These are phyloP conservation scores for Rhynchospora breviuscula DNA, from an alignment of 176 grass and related monocot species.

Conservation along the genomic window DNA sequence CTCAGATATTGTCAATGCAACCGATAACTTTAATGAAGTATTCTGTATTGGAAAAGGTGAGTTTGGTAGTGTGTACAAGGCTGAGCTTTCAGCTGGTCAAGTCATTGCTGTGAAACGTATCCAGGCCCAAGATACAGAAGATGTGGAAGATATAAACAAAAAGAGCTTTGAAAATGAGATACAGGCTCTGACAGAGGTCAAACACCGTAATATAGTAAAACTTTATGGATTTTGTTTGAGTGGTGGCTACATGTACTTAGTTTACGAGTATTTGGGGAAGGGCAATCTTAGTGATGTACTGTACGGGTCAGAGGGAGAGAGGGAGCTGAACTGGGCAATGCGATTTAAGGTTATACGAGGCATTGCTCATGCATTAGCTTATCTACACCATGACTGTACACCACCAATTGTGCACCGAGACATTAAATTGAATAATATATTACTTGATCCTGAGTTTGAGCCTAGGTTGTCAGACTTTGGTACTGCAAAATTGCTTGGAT, in stretches of 20 bases:
- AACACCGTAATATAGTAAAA: constrained; percentile 71
- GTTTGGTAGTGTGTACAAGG: constrained; percentile 74
- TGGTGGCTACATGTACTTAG: constrained; percentile 51
- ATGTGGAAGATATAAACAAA: constrained; percentile 36
- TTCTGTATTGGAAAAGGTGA: constrained; percentile 78
- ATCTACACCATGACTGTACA: constrained; percentile 71
- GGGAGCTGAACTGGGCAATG: constrained; percentile 38
- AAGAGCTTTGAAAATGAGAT: constrained; percentile 80
- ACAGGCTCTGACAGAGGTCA: constrained; percentile 41
- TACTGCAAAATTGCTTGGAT: constrained; percentile 43
- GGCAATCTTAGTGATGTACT: constrained; percentile 55
- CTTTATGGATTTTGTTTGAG: constrained; percentile 64
- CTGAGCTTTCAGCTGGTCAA: constrained; percentile 35
- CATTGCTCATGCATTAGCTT: constrained; percentile 53
- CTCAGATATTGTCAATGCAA: constrained; percentile 64
- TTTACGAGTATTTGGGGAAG: constrained; percentile 56
- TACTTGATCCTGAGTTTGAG: constrained; percentile 48
- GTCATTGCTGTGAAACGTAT: constrained; percentile 68
- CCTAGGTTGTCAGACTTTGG: constrained; percentile 67
- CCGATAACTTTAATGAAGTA: constrained; percentile 62
- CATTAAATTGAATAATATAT: constrained; percentile 56
- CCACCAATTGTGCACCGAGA: constrained; percentile 69
- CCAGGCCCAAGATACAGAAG: constrained; percentile 24
- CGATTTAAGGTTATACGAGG: constrained; percentile 39
- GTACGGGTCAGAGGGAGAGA: constrained; percentile 38